Conservation (phyloP, 2,329 filamentous ascomycete species). For the Aspergillus alliaceus region DNA sequence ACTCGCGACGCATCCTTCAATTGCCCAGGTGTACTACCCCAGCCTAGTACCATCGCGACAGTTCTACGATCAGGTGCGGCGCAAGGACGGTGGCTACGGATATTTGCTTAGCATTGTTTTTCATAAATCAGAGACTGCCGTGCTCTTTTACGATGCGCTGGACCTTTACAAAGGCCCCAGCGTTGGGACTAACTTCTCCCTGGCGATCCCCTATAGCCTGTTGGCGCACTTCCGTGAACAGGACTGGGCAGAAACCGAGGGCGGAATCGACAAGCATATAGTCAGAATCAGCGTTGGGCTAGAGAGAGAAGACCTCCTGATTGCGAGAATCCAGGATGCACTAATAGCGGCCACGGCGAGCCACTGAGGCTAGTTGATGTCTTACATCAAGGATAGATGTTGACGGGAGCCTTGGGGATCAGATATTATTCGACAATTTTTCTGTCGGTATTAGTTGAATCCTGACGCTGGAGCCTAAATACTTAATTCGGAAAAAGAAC, state of each 20-base stretch:
- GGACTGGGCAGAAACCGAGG: conserved; percentile 28
- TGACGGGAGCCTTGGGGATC: neutral
- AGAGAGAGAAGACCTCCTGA: conserved; percentile 11
- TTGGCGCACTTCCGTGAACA: conserved; percentile 24
- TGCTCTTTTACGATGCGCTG: conserved; percentile 31
- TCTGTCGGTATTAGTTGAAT: neutral
- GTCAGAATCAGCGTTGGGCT: conserved; percentile 22
- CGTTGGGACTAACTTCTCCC: conserved; percentile 30
- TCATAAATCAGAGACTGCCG: conserved; percentile 15
- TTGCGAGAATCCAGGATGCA: neutral
- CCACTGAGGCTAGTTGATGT: neutral
- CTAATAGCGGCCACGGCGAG: neutral
- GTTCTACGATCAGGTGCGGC: conserved; percentile 20
- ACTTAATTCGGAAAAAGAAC: neutral
- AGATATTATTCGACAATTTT: neutral
- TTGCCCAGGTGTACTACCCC: conserved; percentile 26
- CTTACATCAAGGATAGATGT: neutral
- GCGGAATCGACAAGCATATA: conserved; percentile 25
- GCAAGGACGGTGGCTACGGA: conserved; percentile 23
- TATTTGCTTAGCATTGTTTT: conserved; percentile 26
- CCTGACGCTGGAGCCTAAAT: neutral
- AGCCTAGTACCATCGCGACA: conserved; percentile 9
- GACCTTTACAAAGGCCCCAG: conserved; percentile 32
- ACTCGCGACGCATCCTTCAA: conserved; percentile 14
- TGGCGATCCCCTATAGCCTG: conserved; percentile 24